Evolutionary conservation across 1,284 basidiomycete species (phyloP).

Genomic region (Tilletia walkeri): DNA sequence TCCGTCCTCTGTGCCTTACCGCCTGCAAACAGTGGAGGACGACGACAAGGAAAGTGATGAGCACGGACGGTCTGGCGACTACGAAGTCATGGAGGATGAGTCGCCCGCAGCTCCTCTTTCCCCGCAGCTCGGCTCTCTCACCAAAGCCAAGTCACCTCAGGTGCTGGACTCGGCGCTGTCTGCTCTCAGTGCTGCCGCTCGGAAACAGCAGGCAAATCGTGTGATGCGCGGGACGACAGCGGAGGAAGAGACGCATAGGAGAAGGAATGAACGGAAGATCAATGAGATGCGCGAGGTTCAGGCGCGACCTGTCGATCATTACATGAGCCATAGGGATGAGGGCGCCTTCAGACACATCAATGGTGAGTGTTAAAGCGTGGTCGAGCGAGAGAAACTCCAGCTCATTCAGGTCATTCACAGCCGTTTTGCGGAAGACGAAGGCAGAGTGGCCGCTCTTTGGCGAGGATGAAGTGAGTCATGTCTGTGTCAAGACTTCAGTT

Average conservation of each 20-base stretch:
- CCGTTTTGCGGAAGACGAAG: conserved; percentile 52
- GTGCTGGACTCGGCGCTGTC: conserved; percentile 40
- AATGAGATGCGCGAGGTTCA: conserved; percentile 30
- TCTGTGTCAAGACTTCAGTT: neutral
- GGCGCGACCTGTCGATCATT: conserved; percentile 32
- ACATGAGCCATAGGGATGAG: conserved; percentile 38
- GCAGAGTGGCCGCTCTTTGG: conserved; percentile 50
- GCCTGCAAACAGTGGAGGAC: neutral
- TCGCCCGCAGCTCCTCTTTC: neutral
- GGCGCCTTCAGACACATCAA: conserved; percentile 45
- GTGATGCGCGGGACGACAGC: conserved; percentile 50
- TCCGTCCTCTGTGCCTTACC: neutral
- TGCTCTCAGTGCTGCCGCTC: conserved; percentile 43
- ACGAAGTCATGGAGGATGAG: neutral
- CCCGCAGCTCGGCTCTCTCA: conserved; percentile 47
- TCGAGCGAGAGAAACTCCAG: neutral
- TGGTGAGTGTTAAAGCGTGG: conserved; percentile 19
- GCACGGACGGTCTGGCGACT: conserved; percentile 2
- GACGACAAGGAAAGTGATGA: neutral
- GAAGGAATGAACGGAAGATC: conserved; percentile 39
- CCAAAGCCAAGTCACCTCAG: conserved; percentile 35
- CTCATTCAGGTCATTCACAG: neutral
- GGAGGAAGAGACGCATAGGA: conserved; percentile 40
- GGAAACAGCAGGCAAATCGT: conserved; percentile 47
- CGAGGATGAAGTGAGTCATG: conserved; percentile 33